Evolutionary conservation across 2,329 filamentous ascomycete species (phyloP), one percentile per base, ranked within the genome.

Genomic region (Exophiala dermatitidis): DNA sequence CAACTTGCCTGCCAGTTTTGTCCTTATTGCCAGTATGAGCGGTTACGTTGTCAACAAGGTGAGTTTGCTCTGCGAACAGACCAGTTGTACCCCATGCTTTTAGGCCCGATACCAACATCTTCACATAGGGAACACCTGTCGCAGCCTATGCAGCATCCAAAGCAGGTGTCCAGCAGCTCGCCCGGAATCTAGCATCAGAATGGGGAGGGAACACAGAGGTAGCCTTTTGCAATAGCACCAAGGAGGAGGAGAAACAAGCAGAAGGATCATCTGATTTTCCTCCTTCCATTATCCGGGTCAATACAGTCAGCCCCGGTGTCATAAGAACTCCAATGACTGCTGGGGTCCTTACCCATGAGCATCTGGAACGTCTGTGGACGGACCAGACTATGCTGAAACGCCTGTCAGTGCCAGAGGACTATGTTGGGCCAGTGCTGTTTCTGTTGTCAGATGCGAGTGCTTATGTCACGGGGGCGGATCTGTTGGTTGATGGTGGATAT

Each of bases 331-430:
- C 46, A 5, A 49, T 50, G 50, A 59, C 56, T 4, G 46, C 46
- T 9, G 40, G 46, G 9, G 48, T 46, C 7, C 48, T 58, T 8
- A 12, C 44, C 1, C 37, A 52, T 10, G 66, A 5, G n/a, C 36
- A 46, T 8, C 40, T 53, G n/a, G 50, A 57, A 19, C 31, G 55
- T n/a, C 78, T 83, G 56, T 95, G 90, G 90, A 81, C 86, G 10
- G 84, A 78, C 63, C 84, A 91, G 70, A 95, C 94, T 70, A 93
- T 95, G 88, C 75, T 95, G 49, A 82, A 79, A 33, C 77, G 82
- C 34, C 73, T 89, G 56, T 85, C 83, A 65, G 71, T 69, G 28
- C 84, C 85, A 0, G 74, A 82, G 48, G 85, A 89, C 67, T 88
- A 85, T 68, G 78, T 83, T 40, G 84, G 73, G 4, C 70, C 72